Conservation (phyloP, 805 yeast species). For the Monosporozyma aquatica region DNA sequence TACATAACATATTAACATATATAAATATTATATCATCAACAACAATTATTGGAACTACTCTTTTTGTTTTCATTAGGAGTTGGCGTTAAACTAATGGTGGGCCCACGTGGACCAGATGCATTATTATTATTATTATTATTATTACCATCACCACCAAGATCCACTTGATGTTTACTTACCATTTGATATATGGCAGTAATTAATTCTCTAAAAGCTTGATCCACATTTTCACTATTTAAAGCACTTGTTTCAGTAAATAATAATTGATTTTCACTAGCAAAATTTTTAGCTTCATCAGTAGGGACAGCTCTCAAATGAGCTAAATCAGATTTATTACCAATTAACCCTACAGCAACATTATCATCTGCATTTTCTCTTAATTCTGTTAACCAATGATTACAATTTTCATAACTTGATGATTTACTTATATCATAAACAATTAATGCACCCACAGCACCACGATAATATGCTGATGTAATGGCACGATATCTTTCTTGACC, state of each 20-base stretch:
- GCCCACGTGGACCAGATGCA: constrained; percentile 51
- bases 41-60: constrained; percentile 46
- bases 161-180: constrained; percentile 88
- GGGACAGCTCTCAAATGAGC: constrained; percentile 93
- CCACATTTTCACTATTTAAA: constrained; percentile 88
- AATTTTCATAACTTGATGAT: constrained; percentile 76
- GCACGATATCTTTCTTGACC: constrained; percentile 99
- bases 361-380: constrained; percentile 88
- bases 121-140: constrained; percentile 20
- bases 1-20: too few relatives aligned
- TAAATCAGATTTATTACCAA: constrained; percentile 86
- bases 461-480: constrained; percentile 90
- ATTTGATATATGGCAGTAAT: constrained; percentile 88
- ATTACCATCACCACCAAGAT: constrained; percentile 59
- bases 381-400: constrained; percentile 84
- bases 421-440: constrained; percentile 93
- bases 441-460: constrained; percentile 97
- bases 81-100: constrained; percentile 86
- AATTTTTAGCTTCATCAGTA: constrained; percentile 92
- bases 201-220: constrained; percentile 85
- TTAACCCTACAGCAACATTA: constrained; percentile 87
- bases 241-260: constrained; percentile 96
- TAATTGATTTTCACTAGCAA: constrained; percentile 85
- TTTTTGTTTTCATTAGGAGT: constrained; percentile 77
- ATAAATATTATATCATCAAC: constrained; percentile 39